Conservation (phyloP, 2,329 filamentous ascomycete genomes). For the Ceratocystis smalleyi region DNA sequence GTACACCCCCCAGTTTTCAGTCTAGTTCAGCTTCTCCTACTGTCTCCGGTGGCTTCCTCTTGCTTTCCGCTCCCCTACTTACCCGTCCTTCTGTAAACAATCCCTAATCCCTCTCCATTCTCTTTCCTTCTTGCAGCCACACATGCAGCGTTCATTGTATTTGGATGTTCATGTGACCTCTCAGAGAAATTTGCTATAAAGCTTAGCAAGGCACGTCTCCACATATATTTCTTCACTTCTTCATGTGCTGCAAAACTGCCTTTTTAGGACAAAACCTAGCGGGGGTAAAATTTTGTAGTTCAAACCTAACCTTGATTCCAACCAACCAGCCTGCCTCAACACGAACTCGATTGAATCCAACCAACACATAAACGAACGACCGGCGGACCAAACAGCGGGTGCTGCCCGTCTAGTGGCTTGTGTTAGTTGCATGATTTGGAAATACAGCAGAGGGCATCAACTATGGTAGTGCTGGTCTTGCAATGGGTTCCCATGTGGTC, state of each 20-base stretch:
- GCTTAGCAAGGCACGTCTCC: not conserved
- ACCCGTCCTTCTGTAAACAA: not conserved
- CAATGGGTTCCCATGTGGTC: no score
- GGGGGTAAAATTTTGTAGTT: no score
- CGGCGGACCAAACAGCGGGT: no score
- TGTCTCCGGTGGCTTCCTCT: not conserved
- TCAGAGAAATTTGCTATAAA: not conserved
- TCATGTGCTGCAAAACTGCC: not conserved
- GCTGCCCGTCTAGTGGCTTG: no score
- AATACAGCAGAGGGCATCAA: no score
- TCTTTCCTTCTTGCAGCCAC: slow-evolving; percentile 16
- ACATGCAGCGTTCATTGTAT: not conserved
- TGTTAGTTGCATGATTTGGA: no score
- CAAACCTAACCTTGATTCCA: no score
- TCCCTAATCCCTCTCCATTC: slow-evolving; percentile 19
- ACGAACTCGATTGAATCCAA: no score
- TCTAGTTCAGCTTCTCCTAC: not conserved
- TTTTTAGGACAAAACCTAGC: not conserved
- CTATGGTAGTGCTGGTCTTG: no score
- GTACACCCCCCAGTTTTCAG: not conserved
- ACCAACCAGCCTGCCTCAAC: no score
- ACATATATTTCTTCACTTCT: not conserved
- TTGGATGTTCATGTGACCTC: slow-evolving; percentile 2
- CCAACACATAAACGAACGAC: no score
- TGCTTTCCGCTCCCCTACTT: not conserved